These are phyloP conservation scores for Alternaria tenuissima DNA, from an alignment of 2,329 filamentous ascomycete genomes.

Conservation along the genomic window DNA sequence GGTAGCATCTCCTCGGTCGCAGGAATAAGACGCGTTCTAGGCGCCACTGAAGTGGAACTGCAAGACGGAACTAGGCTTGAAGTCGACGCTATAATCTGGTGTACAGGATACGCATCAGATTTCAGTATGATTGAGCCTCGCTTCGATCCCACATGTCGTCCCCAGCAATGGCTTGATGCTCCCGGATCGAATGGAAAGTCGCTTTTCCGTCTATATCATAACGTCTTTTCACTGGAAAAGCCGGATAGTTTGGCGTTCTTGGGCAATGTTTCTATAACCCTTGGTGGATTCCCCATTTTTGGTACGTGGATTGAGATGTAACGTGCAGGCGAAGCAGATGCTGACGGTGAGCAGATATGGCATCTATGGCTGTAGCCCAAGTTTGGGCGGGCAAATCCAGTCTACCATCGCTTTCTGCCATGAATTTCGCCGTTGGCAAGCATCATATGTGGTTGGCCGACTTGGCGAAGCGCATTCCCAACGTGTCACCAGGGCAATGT, in stretches of 20 bases:
- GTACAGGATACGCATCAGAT: constrained; percentile 47
- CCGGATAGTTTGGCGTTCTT: constrained; percentile 56
- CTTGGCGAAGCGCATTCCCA: constrained; percentile 47
- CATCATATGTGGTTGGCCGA: constrained; percentile 37
- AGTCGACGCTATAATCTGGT: constrained; percentile 48
- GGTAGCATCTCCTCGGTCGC: constrained; percentile 28
- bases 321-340: not conserved
- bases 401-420: constrained; percentile 50
- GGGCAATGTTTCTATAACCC: constrained; percentile 49
- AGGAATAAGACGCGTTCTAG: constrained; percentile 23
- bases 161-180: constrained; percentile 23
- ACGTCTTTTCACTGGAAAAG: constrained; percentile 56
- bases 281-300: constrained; percentile 41
- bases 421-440: constrained; percentile 30
- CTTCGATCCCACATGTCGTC: constrained; percentile 28
- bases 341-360: constrained; percentile 46
- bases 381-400: constrained; percentile 53
- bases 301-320: not conserved
- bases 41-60: constrained; percentile 33
- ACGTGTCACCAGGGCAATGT: constrained; percentile 34
- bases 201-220: constrained; percentile 54
- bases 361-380: constrained; percentile 57
- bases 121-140: constrained; percentile 36
- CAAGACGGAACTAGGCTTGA: constrained; percentile 39
- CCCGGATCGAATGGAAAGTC: constrained; percentile 38